These are phyloP conservation scores for Linum tenue DNA, from an alignment of 345 rosid genomes.

Conservation along the genomic window DNA sequence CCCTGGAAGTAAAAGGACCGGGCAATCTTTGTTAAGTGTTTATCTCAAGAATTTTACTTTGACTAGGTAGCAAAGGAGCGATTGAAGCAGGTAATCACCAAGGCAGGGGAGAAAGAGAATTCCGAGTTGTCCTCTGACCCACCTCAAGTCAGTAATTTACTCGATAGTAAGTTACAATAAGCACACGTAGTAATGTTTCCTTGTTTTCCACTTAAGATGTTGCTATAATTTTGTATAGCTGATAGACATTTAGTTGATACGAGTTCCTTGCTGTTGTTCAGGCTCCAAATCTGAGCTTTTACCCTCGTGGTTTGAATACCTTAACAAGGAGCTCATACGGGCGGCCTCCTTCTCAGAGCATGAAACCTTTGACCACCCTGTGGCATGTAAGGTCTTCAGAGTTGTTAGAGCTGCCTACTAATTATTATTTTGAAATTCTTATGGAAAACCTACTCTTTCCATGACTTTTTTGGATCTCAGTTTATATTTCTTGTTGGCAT, in stretches of 20 bases:
- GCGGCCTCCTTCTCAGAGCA: slow-evolving; percentile 78
- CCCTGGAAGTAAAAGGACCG: background rate
- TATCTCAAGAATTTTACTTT: slow-evolving; percentile 16
- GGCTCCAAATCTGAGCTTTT: slow-evolving; percentile 61
- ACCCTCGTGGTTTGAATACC: slow-evolving; percentile 80
- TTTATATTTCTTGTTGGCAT: slow-evolving; percentile 5
- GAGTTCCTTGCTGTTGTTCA: slow-evolving; percentile 22
- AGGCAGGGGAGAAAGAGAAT: slow-evolving; percentile 58
- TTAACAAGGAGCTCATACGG: slow-evolving; percentile 69
- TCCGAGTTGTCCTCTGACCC: slow-evolving; percentile 48
- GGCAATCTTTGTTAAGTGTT: slow-evolving; percentile 3
- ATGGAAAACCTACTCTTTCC: background rate
- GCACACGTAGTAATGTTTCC: background rate
- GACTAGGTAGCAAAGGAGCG: slow-evolving; percentile 69
- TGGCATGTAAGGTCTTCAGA: slow-evolving; percentile 66
- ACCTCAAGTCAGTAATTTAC: slow-evolving; percentile 47
- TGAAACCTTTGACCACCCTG: slow-evolving; percentile 97
- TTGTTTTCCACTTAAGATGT: background rate
- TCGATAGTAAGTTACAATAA: slow-evolving; percentile 45
- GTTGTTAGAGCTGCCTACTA: slow-evolving; percentile 7
- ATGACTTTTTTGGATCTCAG: background rate
- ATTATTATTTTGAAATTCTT: slow-evolving; percentile 12
- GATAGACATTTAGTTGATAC: slow-evolving; percentile 5
- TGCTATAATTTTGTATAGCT: background rate
- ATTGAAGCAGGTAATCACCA: slow-evolving; percentile 58